phyloP scores from a whole-genome alignment of 495 filamentous ascomycete species.

The Cenococcum geophilum region DNA sequence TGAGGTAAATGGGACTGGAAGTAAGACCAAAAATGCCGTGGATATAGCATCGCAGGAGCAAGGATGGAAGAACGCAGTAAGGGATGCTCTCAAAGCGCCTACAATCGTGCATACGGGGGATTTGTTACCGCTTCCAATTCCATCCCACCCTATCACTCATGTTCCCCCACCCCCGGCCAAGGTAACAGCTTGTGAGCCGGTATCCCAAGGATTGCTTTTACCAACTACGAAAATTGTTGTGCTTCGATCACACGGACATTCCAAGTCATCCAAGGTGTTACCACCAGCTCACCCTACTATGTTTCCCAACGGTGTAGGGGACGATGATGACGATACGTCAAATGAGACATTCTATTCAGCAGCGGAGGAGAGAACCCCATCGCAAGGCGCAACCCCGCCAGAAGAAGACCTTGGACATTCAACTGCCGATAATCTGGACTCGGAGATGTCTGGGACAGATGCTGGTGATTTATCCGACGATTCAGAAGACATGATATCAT shows the following conservation, averaged over 20 bases:
- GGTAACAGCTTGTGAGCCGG: constrained; percentile 61
- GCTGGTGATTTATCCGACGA: constrained; percentile 40
- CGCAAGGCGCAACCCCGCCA: constrained; percentile 47
- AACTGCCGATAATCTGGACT: constrained; percentile 35
- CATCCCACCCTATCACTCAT: constrained; percentile 85
- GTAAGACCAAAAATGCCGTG: constrained; percentile 17
- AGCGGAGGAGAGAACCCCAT: constrained; percentile 64
- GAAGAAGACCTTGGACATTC: constrained; percentile 44
- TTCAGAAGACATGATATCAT: constrained; percentile 55
- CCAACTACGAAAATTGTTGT: constrained; percentile 64
- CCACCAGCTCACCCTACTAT: constrained; percentile 39
- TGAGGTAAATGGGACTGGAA: constrained; percentile 15
- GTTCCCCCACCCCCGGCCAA: constrained; percentile 68
- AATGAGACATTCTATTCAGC: constrained; percentile 88
- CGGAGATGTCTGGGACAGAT: constrained; percentile 35
- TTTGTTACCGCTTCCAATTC: constrained; percentile 71
- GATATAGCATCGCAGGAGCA: constrained; percentile 46
- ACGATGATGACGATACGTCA: constrained; percentile 71
- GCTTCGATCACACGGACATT: constrained; percentile 48
- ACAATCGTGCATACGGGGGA: constrained; percentile 79
- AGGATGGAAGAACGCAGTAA: constrained; percentile 67
- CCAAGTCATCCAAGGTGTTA: constrained; percentile 38
- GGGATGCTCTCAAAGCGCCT: constrained; percentile 61
- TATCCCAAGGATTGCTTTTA: constrained; percentile 77
- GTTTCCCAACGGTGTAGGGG: constrained; percentile 51